Evolutionary conservation across 768 basidiomycete species (phyloP).

Genomic region (Coprinopsis marcescibilis): DNA sequence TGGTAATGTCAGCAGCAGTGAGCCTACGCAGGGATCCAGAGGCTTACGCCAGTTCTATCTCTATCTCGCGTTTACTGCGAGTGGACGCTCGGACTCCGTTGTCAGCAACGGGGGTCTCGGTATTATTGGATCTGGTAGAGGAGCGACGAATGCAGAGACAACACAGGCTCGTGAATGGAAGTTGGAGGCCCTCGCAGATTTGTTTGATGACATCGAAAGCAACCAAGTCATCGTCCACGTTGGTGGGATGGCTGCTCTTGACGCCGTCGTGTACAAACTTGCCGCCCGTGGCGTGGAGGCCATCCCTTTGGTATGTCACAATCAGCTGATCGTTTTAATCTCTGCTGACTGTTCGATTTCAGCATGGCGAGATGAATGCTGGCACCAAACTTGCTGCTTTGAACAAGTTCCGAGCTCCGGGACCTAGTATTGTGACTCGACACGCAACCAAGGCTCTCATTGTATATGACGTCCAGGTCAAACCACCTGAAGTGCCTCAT

Average conservation of each 20-base stretch:
- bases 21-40: constrained; percentile 61
- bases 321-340: constrained; percentile 3
- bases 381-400: constrained; percentile 75
- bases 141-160: constrained; percentile 74
- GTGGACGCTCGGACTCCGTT: constrained; percentile 58
- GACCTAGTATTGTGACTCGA: constrained; percentile 58
- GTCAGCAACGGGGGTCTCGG: constrained; percentile 59
- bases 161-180: constrained; percentile 92
- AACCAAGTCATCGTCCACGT: constrained; percentile 82
- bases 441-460: constrained; percentile 73
- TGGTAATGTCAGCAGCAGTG: constrained; percentile 72
- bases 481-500: constrained; percentile 83
- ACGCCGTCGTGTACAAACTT: constrained; percentile 87
- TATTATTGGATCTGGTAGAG: constrained; percentile 91
- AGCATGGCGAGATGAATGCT: constrained; percentile 94
- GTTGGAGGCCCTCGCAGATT: constrained; percentile 82
- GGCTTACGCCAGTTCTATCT: constrained; percentile 94
- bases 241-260: constrained; percentile 80
- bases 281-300: constrained; percentile 82
- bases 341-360: constrained; percentile 12
- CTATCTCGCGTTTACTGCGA: constrained; percentile 91
- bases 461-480: constrained; percentile 91
- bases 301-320: constrained; percentile 69
- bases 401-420: constrained; percentile 71
- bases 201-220: constrained; percentile 84